Evolutionary conservation across 106 monocot genomes (phyloP), one percentile per base, ranked within the genome.

Genomic region (Platanthera guangdongensis): DNA sequence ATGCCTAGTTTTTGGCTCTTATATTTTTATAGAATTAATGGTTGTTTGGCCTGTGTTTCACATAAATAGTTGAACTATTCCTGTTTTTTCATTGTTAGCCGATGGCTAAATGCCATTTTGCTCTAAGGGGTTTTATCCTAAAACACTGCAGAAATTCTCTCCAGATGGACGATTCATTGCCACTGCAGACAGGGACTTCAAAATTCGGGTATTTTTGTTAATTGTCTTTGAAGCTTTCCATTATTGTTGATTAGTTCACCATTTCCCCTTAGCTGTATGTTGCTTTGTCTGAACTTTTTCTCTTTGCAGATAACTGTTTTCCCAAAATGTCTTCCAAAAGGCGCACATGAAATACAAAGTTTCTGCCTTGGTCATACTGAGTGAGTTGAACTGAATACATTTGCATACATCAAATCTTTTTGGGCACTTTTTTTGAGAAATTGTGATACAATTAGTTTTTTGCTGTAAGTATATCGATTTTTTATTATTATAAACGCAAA

Each of bases 311-410:
- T 89, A 19, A 91, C 86, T 12, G 52, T 76, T 47, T 93, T 97
- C 76, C 96, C 96, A 52, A 85, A 75, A 74, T 74, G 52, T 12
- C 91, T 87, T 63, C 22, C 88, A 49, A 89, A 75, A 47, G 93
- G 91, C 68, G 91, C 91, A 75, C 93, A 93, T 79, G 93, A 93
- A 83, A 97, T 97, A 78, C 96, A 97, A 78, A 93, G 91, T 78
- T 97, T 93, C 80, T 97, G 93, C 68, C 93, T 97, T 84, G 96
- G 96, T 50, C 96, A 97, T 87, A 86, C 90, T 50, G 96, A 93
- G 96, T 97, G 74, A 88, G 90, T 82, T 70, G 69, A 46, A 72
- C 51, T 50, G 13, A 72, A 49, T 50, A 9, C 47, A 1, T 48
- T 22, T 72, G 72, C 2, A 51, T 8, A 22, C 9, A 22, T 72